Evolutionary conservation across 164 flowering plant genomes (phyloP).

Genomic region (Nelumbo lutea): DNA sequence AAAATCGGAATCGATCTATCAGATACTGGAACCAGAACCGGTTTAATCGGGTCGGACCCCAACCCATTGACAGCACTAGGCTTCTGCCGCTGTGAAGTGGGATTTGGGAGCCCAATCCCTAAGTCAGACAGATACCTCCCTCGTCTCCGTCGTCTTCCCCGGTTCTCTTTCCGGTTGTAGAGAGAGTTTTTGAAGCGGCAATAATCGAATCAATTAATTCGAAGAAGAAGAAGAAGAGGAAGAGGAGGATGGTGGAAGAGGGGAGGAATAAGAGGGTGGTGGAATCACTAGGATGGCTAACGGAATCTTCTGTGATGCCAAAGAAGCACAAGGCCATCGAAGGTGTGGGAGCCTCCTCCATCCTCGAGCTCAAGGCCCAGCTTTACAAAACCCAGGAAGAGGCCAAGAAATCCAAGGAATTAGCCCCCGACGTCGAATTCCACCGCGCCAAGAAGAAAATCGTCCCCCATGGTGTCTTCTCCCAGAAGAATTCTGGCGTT

Average conservation of each 20-base stretch:
- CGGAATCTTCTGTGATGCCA: constrained; percentile 90
- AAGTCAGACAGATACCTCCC: not conserved
- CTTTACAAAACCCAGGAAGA: constrained; percentile 92
- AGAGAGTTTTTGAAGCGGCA: no score
- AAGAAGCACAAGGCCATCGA: constrained; percentile 77
- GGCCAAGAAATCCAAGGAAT: constrained; percentile 42
- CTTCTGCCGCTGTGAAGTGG: not conserved
- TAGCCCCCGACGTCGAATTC: constrained; percentile 42
- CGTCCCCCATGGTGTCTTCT: constrained; percentile 40
- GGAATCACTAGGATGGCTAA: constrained; percentile 96
- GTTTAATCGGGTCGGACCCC: no score
- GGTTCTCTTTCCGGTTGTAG: not conserved
- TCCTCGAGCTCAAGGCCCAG: constrained; percentile 89
- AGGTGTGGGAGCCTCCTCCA: constrained; percentile 90
- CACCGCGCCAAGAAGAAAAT: constrained; percentile 81
- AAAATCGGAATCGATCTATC: no score
- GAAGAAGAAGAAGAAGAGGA: not conserved
- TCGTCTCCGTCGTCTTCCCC: not conserved
- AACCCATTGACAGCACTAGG: no score
- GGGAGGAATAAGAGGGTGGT: constrained; percentile 45
- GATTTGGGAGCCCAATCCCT: not conserved
- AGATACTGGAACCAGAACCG: no score
- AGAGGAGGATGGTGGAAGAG: constrained; percentile 22
- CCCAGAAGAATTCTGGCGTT: constrained; percentile 82
- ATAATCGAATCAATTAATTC: no score